These are phyloP conservation scores for Verticillium tricorpus DNA, from an alignment of 2,329 filamentous ascomycete genomes.

Conservation along the genomic window DNA sequence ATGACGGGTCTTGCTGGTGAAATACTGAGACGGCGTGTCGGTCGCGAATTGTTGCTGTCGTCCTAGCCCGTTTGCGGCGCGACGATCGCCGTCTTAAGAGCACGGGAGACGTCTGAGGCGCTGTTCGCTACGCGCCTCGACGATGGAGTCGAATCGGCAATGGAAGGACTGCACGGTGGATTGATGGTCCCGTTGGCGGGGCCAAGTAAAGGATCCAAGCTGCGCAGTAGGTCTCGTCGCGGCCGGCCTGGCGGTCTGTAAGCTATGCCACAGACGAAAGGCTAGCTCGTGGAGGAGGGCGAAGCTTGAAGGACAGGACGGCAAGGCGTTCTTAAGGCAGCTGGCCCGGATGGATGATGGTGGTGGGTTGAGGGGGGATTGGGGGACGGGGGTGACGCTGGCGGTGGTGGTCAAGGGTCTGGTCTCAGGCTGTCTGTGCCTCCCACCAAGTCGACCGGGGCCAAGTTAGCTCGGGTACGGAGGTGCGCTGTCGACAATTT, in stretches of 20 bases:
- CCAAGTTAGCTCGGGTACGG: not conserved
- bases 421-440: not conserved
- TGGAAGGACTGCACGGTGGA: not conserved
- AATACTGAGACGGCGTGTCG: not conserved
- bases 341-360: not conserved
- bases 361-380: constrained; percentile 1
- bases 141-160: not conserved
- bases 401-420: not conserved
- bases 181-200: not conserved
- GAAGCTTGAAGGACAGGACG: constrained; percentile 3
- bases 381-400: not conserved
- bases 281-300: constrained; percentile 2
- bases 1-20: constrained; percentile 26
- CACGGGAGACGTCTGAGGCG: not conserved
- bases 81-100: not conserved
- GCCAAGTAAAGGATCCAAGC: not conserved
- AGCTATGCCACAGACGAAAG: not conserved
- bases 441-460: not conserved
- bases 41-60: not conserved
- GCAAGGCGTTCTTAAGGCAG: constrained; percentile 4
- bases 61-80: not conserved
- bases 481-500: not conserved
- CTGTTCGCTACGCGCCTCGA: not conserved
- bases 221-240: constrained; percentile 2
- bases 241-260: constrained; percentile 3